phyloP scores from a whole-genome alignment of 805 yeast genomes.

The Spathaspora passalidarum region DNA sequence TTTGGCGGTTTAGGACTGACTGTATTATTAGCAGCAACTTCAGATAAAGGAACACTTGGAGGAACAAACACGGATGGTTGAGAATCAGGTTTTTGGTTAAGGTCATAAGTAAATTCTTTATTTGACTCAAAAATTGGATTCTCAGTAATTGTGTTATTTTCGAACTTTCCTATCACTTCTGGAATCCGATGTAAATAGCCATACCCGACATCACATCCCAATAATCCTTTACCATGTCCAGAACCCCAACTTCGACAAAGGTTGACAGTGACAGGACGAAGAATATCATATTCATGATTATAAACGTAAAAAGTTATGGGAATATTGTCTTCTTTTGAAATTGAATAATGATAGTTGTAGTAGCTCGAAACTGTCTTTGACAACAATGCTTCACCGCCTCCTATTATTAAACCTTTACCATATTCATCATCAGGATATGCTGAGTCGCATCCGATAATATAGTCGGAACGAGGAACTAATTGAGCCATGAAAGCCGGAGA shows the following conservation, averaged over 20 bases:
- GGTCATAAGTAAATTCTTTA: constrained; percentile 16
- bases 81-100: neutral
- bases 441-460: constrained; percentile 67
- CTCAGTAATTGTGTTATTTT: constrained; percentile 25
- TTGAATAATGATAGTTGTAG: constrained; percentile 44
- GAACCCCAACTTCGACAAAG: constrained; percentile 65
- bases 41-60: constrained; percentile 2
- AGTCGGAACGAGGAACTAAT: constrained; percentile 80
- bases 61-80: constrained; percentile 4
- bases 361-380: constrained; percentile 63
- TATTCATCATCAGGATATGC: constrained; percentile 56
- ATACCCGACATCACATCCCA: constrained; percentile 95
- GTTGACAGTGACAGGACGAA: constrained; percentile 82
- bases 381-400: constrained; percentile 83
- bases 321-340: constrained; percentile 29
- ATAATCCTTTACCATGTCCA: constrained; percentile 61
- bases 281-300: constrained; percentile 81
- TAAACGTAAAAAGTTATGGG: constrained; percentile 59
- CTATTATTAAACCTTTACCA: constrained; percentile 64
- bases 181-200: constrained; percentile 89
- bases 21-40: constrained; percentile 7
- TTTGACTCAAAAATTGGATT: constrained; percentile 32
- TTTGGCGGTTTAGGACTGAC: constrained; percentile 10
- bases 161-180: constrained; percentile 53
- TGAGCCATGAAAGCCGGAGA: constrained; percentile 86